Conservation (phyloP, 2,329 filamentous ascomycete genomes). For the Ophiocordyceps unilateralis region DNA sequence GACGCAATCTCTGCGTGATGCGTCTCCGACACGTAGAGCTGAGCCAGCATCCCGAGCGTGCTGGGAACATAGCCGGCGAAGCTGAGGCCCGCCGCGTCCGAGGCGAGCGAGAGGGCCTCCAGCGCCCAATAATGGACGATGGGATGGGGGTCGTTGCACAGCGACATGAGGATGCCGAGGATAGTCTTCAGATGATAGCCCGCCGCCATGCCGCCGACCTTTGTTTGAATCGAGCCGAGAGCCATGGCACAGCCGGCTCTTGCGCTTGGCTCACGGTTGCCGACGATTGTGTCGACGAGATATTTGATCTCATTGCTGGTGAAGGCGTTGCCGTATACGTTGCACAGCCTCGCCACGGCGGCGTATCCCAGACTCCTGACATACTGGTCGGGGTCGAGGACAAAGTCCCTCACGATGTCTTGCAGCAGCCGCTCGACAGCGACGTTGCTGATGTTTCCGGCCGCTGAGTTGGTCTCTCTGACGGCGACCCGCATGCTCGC, state of each 20-base stretch:
- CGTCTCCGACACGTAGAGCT: slow-evolving; percentile 79
- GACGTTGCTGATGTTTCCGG: slow-evolving; percentile 55
- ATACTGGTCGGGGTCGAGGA: slow-evolving; percentile 70
- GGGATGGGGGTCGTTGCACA: slow-evolving; percentile 89
- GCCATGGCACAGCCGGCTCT: slow-evolving; percentile 90
- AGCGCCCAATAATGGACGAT: slow-evolving; percentile 94
- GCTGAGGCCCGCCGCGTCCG: slow-evolving; percentile 80
- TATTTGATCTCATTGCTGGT: slow-evolving; percentile 83
- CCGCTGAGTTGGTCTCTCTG: slow-evolving; percentile 56
- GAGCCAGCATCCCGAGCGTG: slow-evolving; percentile 82
- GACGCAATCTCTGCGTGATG: slow-evolving; percentile 75
- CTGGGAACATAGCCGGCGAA: slow-evolving; percentile 84
- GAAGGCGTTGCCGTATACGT: slow-evolving; percentile 65
- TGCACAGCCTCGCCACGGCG: slow-evolving; percentile 74
- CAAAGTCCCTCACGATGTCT: slow-evolving; percentile 53
- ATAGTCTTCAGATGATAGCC: slow-evolving; percentile 95
- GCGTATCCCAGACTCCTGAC: slow-evolving; percentile 74
- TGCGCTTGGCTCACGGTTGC: slow-evolving; percentile 82
- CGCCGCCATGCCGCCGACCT: slow-evolving; percentile 94
- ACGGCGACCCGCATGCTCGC: slow-evolving; percentile 69
- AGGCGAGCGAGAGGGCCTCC: slow-evolving; percentile 69
- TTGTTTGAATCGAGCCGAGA: slow-evolving; percentile 80
- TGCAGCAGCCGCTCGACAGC: slow-evolving; percentile 75
- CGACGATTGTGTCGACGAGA: slow-evolving; percentile 83
- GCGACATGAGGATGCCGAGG: slow-evolving; percentile 91